These are phyloP conservation scores for Melanogaster broomeanus DNA, from an alignment of 768 basidiomycete species.

Conservation along the genomic window DNA sequence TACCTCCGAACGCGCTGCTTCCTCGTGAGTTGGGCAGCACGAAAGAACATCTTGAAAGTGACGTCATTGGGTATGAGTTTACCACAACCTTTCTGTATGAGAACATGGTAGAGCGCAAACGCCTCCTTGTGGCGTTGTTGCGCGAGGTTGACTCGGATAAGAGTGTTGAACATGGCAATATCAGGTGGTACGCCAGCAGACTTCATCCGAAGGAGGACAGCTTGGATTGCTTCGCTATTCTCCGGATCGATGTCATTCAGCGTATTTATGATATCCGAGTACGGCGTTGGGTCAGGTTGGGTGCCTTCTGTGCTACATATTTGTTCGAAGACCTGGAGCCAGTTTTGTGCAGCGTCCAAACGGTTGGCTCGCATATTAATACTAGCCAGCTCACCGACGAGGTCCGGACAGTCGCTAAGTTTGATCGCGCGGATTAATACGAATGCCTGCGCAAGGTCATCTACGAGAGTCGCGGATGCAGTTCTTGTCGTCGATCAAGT, in stretches of 20 bases:
- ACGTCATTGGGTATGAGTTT: constrained; percentile 40
- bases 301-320: constrained; percentile 18
- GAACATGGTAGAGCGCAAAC: constrained; percentile 44
- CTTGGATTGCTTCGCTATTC: constrained; percentile 33
- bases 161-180: constrained; percentile 46
- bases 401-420: constrained; percentile 29
- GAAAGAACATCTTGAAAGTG: constrained; percentile 49
- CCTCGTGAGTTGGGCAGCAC: constrained; percentile 20
- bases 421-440: constrained; percentile 14
- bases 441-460: constrained; percentile 23
- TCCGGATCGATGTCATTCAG: constrained; percentile 33
- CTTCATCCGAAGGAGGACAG: constrained; percentile 42
- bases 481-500: constrained; percentile 15
- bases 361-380: constrained; percentile 36
- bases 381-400: constrained; percentile 41
- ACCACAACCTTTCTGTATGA: constrained; percentile 35
- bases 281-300: constrained; percentile 28
- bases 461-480: constrained; percentile 16
- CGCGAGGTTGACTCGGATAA: constrained; percentile 44
- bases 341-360: constrained; percentile 29
- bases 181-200: constrained; percentile 39
- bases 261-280: constrained; percentile 41
- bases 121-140: constrained; percentile 34
- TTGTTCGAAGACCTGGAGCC: constrained; percentile 29
- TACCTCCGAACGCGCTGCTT: constrained; percentile 21